Percentiles rank a stretch among this genome's conserved stretches.
These are phyloP conservation scores for Cercophora sp. DNA, from an alignment of 495 filamentous ascomycete species.

Conservation along the genomic window DNA sequence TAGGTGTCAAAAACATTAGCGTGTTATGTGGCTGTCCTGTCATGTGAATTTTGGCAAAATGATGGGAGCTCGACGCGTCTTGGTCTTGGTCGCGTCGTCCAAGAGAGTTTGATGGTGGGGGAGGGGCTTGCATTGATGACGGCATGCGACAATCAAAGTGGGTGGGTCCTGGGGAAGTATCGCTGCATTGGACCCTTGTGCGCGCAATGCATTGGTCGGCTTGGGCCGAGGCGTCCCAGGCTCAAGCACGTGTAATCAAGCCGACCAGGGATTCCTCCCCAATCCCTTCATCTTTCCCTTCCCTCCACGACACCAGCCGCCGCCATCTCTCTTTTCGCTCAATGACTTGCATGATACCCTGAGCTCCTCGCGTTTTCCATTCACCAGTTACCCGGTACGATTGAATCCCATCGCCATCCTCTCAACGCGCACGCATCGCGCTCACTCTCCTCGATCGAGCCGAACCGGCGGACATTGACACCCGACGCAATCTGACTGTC, in stretches of 20 bases:
- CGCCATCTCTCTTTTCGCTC: background rate
- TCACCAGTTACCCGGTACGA: too few species aligned
- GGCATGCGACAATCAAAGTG: slow-evolving; percentile 14
- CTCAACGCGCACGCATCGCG: background rate
- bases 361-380: too few species aligned
- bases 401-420: too few species aligned
- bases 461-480: background rate
- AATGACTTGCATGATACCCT: background rate
- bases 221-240: background rate
- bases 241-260: slow-evolving; percentile 8
- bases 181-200: background rate
- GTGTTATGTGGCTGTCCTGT: too few species aligned
- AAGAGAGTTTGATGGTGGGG: background rate
- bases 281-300: background rate
- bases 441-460: too few species aligned
- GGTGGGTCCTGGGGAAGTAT: slow-evolving; percentile 9
- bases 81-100: slow-evolving; percentile 1
- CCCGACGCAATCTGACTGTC: background rate
- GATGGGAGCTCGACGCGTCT: background rate
- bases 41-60: slow-evolving; percentile 4
- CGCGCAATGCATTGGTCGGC: background rate
- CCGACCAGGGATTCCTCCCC: background rate
- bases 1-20: too few species aligned
- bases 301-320: background rate
- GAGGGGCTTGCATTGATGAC: slow-evolving; percentile 15